Evolutionary conservation across 2,329 filamentous ascomycete species (phyloP), one percentile per base, ranked within the genome.

Genomic region (Xenosphaeropsis pyriputrescens): DNA sequence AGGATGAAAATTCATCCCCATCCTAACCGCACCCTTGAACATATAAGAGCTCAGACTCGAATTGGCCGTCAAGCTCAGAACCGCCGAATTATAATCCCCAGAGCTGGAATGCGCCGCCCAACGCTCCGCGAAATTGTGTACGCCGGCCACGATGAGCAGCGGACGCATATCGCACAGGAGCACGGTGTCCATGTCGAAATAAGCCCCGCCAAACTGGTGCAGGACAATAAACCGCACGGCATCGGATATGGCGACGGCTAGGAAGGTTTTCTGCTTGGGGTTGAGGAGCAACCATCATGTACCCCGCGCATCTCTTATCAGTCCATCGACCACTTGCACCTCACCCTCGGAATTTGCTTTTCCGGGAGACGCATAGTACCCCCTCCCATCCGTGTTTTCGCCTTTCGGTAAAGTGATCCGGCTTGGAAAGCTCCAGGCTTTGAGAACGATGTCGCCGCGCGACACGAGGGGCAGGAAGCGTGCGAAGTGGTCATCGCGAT

Each of bases 1-100:
- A 1, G 68, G 68, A 40, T 72, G 68, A 50, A 71, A 72, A 43
- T 72, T 72, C 42, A 72, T 58, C 2, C 68, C 68, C 68, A 72
- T 72, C 35, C 68, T 57, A 8, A 72, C 67, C 22, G 67, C 68
- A 26, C 68, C 68, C 31, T 67, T 64, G 15, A 72, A 56, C 2
- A 72, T 57, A 43, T 72, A 71, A 0, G 66, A 68, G 22, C 22
- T 26, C 0, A 72, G 56, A 2, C 64, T 67, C 0, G 64, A 68
- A 45, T 72, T 72, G n/a, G 68, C 66, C 2, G 65, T 63, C 17
- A 71, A 56, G 2, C 67, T 68, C 61, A 72, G 68, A 45, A 72
- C 63, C 29, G 68, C 68, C 0, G 68, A 72, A 51, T 72, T 72
- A 56, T 70, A 72, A 43, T 71, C 68, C 40, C 67, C 67, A 7